These are phyloP conservation scores for Kwoniella bestiolae DNA, from an alignment of 768 basidiomycete species.

Conservation along the genomic window DNA sequence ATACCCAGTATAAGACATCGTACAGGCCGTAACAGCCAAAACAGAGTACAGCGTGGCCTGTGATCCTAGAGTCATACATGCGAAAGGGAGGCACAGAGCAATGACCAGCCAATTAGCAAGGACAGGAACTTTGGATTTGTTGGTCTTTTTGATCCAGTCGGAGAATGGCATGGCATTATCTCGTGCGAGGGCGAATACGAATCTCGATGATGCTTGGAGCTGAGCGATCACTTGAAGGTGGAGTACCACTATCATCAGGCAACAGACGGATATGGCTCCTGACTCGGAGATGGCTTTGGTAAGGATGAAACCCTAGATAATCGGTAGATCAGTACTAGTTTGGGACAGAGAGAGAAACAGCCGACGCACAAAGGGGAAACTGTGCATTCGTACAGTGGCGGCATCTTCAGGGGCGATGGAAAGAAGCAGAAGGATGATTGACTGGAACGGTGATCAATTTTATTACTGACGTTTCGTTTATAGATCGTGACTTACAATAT, in stretches of 20 bases:
- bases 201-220: constrained; percentile 59
- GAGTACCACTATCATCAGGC: constrained; percentile 48
- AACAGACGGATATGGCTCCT: constrained; percentile 49
- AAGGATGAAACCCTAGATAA: constrained; percentile 54
- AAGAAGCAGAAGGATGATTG: constrained; percentile 55
- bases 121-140: constrained; percentile 51
- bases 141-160: constrained; percentile 49
- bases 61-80: constrained; percentile 50
- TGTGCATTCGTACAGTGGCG: constrained; percentile 26
- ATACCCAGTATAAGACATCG: constrained; percentile 53
- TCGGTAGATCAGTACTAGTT: background rate
- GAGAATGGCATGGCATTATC: constrained; percentile 59
- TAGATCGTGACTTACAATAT: constrained; percentile 57
- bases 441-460: constrained; percentile 30
- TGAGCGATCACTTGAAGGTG: constrained; percentile 57
- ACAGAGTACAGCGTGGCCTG: constrained; percentile 52
- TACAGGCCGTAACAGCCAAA: constrained; percentile 56
- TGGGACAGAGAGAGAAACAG: background rate
- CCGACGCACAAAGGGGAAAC: constrained; percentile 48
- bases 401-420: constrained; percentile 37
- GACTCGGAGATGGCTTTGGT: constrained; percentile 49
- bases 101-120: constrained; percentile 57
- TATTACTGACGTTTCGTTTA: too few relatives aligned
- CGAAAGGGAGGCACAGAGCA: constrained; percentile 49
- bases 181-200: constrained; percentile 59